These are phyloP conservation scores for Candida silvicultrix DNA, from an alignment of 805 yeast species.

Conservation along the genomic window DNA sequence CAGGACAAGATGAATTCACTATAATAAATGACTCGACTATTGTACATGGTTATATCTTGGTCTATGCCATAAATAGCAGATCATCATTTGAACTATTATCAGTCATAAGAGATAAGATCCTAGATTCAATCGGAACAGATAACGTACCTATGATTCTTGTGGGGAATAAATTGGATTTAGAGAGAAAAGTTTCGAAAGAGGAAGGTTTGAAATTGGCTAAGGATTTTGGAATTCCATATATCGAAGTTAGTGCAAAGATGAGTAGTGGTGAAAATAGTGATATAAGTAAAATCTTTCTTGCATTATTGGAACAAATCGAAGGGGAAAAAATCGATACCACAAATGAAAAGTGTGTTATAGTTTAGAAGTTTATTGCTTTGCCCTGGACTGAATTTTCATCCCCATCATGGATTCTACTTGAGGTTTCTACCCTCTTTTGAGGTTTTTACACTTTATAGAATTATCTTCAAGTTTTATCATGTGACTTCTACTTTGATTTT, in stretches of 20 bases:
- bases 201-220: slow-evolving; percentile 62
- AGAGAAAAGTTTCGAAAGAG: slow-evolving; percentile 53
- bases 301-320: slow-evolving; percentile 57
- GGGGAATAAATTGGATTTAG: slow-evolving; percentile 71
- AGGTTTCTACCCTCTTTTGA: no score
- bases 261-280: slow-evolving; percentile 73
- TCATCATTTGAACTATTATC: slow-evolving; percentile 72
- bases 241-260: slow-evolving; percentile 80
- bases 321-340: slow-evolving; percentile 47
- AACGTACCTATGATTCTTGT: slow-evolving; percentile 73
- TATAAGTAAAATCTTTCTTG: slow-evolving; percentile 54
- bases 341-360: slow-evolving; percentile 44
- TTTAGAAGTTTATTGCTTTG: no score
- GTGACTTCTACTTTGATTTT: no score
- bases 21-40: slow-evolving; percentile 73
- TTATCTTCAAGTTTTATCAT: no score
- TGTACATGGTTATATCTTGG: slow-evolving; percentile 76
- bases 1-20: slow-evolving; percentile 88
- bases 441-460: no score
- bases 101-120: slow-evolving; percentile 75
- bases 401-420: not conserved
- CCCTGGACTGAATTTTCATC: slow-evolving; percentile 1
- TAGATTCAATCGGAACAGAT: slow-evolving; percentile 61
- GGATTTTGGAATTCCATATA: slow-evolving; percentile 61
- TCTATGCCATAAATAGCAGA: slow-evolving; percentile 75